phyloP scores from a whole-genome alignment of 2,329 filamentous ascomycete species.

The Chaetoscypha palmicola region DNA sequence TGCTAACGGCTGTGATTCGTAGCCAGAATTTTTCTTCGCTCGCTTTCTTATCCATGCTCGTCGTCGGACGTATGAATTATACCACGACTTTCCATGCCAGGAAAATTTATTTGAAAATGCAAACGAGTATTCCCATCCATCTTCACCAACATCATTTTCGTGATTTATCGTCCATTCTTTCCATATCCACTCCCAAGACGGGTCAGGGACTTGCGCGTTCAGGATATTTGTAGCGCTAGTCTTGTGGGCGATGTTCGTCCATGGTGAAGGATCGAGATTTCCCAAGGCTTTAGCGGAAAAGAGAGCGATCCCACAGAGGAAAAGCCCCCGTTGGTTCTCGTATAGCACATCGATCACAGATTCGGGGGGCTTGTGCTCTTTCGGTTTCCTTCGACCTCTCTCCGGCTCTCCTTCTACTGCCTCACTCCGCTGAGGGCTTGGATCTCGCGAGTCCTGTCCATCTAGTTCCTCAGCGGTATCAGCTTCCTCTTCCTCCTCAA shows the following conservation, averaged over 20 bases:
- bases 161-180: constrained; percentile 58
- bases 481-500: neutral
- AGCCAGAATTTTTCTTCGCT: constrained; percentile 49
- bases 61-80: constrained; percentile 87
- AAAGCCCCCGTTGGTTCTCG: constrained; percentile 88
- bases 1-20: constrained; percentile 38
- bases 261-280: constrained; percentile 76
- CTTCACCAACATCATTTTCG: constrained; percentile 77
- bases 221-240: constrained; percentile 61
- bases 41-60: constrained; percentile 82
- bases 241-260: constrained; percentile 67
- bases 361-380: constrained; percentile 34
- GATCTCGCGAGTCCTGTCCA: constrained; percentile 5
- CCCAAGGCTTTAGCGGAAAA: constrained; percentile 83
- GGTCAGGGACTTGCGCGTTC: constrained; percentile 88
- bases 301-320: constrained; percentile 81
- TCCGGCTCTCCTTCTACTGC: constrained; percentile 5
- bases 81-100: constrained; percentile 91
- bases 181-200: constrained; percentile 87
- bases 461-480: neutral
- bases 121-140: constrained; percentile 95
- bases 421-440: constrained; percentile 4
- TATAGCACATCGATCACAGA: constrained; percentile 79
- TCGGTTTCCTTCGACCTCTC: constrained; percentile 15
- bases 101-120: constrained; percentile 67